phyloP scores from a whole-genome alignment of 371 early-diverging fungal genomes.

The Phascolomyces articulosus region DNA sequence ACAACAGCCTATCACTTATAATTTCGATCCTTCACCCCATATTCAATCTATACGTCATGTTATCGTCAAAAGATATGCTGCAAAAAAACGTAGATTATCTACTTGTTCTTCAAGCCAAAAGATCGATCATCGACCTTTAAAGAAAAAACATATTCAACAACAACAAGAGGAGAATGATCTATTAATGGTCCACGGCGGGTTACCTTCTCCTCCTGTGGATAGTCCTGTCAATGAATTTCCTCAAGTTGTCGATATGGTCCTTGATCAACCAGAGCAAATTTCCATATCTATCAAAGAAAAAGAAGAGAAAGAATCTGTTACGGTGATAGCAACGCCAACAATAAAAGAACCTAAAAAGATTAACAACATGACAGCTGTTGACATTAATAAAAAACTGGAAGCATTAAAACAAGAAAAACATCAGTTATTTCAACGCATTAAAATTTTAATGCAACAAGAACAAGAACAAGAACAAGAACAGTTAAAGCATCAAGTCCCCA shows the following conservation, averaged over 20 bases:
- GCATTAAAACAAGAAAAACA: slow-evolving; percentile 21
- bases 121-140: slow-evolving; percentile 1
- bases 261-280: neutral
- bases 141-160: neutral
- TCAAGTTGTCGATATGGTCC: neutral
- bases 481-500: neutral
- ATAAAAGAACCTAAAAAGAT: neutral
- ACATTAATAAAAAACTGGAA: slow-evolving; percentile 14
- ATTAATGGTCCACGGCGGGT: slow-evolving; percentile 6
- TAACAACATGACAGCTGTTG: slow-evolving; percentile 7
- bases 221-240: slow-evolving; percentile 9
- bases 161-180: slow-evolving; percentile 2
- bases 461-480: slow-evolving; percentile 10
- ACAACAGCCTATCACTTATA: slow-evolving; percentile 11
- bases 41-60: slow-evolving; percentile 14
- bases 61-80: slow-evolving; percentile 6
- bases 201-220: slow-evolving; percentile 24
- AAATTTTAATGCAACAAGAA: slow-evolving; percentile 18
- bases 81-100: slow-evolving; percentile 12
- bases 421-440: slow-evolving; percentile 20
- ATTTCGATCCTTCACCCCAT: slow-evolving; percentile 18
- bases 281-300: neutral
- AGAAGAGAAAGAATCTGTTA: neutral
- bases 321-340: too few species aligned
- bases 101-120: neutral